Percentiles rank a stretch among this genome's conserved stretches.
phyloP scores from a whole-genome alignment of 2,329 filamentous ascomycete genomes.

The Colletotrichum costaricense region DNA sequence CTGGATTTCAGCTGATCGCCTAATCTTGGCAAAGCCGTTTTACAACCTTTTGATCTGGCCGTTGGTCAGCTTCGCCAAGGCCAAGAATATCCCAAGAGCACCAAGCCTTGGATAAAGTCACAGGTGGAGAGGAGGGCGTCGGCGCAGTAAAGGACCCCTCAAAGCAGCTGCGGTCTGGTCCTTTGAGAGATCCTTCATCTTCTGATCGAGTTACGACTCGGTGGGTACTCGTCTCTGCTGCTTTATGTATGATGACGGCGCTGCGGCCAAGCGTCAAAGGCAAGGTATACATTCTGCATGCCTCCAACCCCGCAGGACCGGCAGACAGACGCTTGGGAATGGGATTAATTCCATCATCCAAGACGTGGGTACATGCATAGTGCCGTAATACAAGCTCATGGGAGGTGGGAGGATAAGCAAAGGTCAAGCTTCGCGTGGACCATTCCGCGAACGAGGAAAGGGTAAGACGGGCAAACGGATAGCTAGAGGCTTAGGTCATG shows the following conservation, averaged over 20 bases:
- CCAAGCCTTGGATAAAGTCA: constrained; percentile 16
- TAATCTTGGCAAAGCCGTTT: constrained; percentile 1
- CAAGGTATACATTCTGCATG: constrained; percentile 3
- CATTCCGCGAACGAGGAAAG: neutral
- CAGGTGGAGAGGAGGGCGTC: constrained; percentile 22
- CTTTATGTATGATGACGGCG: constrained; percentile 24
- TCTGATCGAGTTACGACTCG: constrained; percentile 4
- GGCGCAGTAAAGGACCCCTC: constrained; percentile 6
- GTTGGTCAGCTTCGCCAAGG: constrained; percentile 27
- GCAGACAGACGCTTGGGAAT: neutral
- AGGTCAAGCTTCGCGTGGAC: constrained; percentile 15
- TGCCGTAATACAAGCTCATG: constrained; percentile 32
- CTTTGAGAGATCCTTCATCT: neutral
- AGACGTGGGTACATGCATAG: constrained; percentile 27
- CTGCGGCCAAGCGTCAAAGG: neutral
- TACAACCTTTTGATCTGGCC: neutral
- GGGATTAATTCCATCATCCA: constrained; percentile 32
- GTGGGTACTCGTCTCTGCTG: neutral
- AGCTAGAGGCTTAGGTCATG: constrained; percentile 15
- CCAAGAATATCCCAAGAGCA: constrained; percentile 16
- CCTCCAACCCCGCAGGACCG: neutral
- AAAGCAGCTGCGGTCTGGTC: neutral
- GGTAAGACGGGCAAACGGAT: constrained; percentile 30
- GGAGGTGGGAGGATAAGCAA: neutral
- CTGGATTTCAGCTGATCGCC: neutral